Percentiles rank a stretch among this genome's conserved stretches.
phyloP scores from a whole-genome alignment of 176 grass and related monocot genomes.

The Aegilops speltoides region DNA sequence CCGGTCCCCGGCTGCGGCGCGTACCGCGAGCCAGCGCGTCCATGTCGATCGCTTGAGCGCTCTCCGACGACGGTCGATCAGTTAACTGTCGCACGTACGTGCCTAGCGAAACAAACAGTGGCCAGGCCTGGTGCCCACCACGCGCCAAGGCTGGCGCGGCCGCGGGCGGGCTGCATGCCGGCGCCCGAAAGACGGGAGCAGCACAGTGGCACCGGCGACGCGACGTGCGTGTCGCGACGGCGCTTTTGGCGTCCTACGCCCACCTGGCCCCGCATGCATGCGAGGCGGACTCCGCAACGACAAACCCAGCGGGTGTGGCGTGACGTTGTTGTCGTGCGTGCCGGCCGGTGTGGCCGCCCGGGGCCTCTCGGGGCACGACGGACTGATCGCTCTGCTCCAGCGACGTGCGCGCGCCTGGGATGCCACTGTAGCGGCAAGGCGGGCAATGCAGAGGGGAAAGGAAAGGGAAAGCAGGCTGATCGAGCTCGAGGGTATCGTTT shows the following conservation, averaged over 20 bases:
- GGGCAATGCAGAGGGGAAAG: background rate
- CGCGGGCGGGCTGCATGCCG: background rate
- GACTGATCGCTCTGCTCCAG: background rate
- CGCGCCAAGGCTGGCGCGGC: background rate
- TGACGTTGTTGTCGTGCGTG: background rate
- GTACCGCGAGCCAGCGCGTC: background rate
- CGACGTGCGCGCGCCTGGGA: conserved; percentile 1
- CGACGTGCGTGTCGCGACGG: background rate
- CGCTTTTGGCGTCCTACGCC: background rate
- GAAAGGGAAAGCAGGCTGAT: background rate
- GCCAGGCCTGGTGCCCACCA: background rate
- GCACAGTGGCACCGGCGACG: background rate
- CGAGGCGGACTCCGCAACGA: background rate
- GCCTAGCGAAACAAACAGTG: background rate
- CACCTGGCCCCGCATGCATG: background rate
- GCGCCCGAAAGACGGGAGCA: background rate
- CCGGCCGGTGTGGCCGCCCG: background rate
- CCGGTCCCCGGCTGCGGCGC: background rate
- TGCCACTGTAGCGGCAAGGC: background rate
- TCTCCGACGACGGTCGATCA: background rate
- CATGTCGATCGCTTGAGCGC: background rate
- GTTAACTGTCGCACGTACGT: background rate
- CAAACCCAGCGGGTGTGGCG: background rate
- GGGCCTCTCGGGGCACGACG: background rate
- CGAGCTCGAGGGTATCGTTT: background rate